A percentile compares a stretch with the other conserved stretches of the same genome.
Evolutionary conservation across 163 green algal genomes (phyloP).

Genomic region (Chloromonas sp.): DNA sequence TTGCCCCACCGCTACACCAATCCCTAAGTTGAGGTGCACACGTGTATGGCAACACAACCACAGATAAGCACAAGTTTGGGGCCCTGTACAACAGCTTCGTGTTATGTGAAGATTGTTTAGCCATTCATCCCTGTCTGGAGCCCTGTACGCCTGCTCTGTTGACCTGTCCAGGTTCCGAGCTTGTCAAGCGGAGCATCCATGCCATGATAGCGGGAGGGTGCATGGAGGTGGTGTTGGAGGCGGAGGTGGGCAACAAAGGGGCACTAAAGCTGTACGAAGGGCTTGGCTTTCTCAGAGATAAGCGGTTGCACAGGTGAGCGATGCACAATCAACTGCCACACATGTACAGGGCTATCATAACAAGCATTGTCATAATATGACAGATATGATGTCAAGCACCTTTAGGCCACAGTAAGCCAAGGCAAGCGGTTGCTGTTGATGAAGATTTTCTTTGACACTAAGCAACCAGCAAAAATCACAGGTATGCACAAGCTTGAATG

Average conservation of each 20-base stretch:
- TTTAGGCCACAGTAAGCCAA: not conserved
- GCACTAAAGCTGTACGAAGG: conserved; percentile 88
- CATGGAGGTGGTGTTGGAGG: conserved; percentile 93
- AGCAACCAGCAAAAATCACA: not conserved
- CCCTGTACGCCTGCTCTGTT: not conserved
- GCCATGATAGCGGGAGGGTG: conserved; percentile 70
- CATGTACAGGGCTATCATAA: not conserved
- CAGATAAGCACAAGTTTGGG: too few species aligned
- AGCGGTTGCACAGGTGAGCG: conserved; percentile 73
- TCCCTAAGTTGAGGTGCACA: not conserved
- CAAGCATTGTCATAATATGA: too few species aligned
- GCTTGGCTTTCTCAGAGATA: conserved; percentile 93
- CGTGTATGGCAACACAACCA: too few species aligned
- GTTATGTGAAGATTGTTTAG: too few species aligned
- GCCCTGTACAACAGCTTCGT: too few species aligned
- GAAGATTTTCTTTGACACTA: not conserved
- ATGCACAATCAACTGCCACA: not conserved
- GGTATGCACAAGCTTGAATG: not conserved
- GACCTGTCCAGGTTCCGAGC: conserved; percentile 60
- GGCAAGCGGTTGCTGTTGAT: not conserved
- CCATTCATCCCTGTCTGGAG: too few species aligned
- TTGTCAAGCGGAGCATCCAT: conserved; percentile 74
- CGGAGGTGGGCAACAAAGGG: conserved; percentile 88
- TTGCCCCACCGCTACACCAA: not conserved
- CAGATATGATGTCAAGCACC: too few species aligned